Base-by-base conservation (phyloP, 2,329 filamentous ascomycete genomes). In the Fusarium nelsonii region DNA sequence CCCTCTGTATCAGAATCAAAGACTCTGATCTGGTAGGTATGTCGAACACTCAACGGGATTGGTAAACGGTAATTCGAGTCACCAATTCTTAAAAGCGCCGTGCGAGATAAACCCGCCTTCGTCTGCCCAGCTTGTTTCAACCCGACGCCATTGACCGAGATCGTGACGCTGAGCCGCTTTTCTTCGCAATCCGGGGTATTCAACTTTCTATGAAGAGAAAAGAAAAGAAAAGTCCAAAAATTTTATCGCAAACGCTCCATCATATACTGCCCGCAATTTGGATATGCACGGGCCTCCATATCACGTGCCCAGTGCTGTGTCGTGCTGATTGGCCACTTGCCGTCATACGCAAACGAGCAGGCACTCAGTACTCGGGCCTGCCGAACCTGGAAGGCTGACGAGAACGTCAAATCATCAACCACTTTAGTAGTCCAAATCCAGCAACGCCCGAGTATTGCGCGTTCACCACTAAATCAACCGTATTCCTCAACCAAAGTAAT, bases 21-120 rank as follows among this genome's bases (percentile, higher is more conserved):
- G n/a, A 39, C 51, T 23, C 51, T 39, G 16, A 43, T 33, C 37
- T 33, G n/a, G 28, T 46, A 57, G 18, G 71, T 41, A 85, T 87
- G 85, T 88, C 84, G 86, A 84, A 79, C 83, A 83, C 86, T 87
- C 85, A 88, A 89, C 87, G 87, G 87, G 85, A 88, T 84, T 84
- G 85, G 82, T 82, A 81, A 85, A 87, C 81, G 79, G 80, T 60
- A 72, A 75, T 78, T 81, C 83, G 84, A 86, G 81, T 86, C 84
- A 80, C 83, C 85, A 88, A 88, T 89, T 88, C 86, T 88, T 88
- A 80, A 79, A 87, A 88, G 85, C 85, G 81, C 84, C 86, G 83
- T 75, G 75, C 79, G 76, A 74, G 73, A 43, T 64, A 73, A 70
- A 74, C 75, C 74, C 74, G 74, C 76, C 79, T 84, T 83, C 65